phyloP scores from a whole-genome alignment of 2,329 filamentous ascomycete species.

The Diaporthe australafricana region DNA sequence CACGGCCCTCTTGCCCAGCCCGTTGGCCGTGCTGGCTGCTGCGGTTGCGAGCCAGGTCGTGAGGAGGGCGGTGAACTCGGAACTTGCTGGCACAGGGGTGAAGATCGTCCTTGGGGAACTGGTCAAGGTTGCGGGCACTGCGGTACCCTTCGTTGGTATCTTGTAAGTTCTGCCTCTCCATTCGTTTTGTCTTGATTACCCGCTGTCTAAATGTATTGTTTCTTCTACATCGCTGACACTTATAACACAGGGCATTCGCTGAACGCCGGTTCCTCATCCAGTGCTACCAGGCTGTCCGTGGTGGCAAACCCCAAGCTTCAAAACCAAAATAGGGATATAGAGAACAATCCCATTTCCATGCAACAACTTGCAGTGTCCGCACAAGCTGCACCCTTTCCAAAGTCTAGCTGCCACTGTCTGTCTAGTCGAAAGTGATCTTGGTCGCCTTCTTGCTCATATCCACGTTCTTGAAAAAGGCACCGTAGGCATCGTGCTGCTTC shows the following conservation, averaged over 20 bases:
- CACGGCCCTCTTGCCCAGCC: conserved; percentile 55
- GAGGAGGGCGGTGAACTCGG: conserved; percentile 43
- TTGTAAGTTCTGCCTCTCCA: conserved; percentile 64
- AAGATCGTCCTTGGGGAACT: conserved; percentile 47
- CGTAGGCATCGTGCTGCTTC: conserved; percentile 96
- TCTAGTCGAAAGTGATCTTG: conserved; percentile 89
- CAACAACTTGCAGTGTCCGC: not conserved
- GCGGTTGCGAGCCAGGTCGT: conserved; percentile 57
- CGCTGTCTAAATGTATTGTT: conserved; percentile 39
- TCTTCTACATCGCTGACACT: conserved; percentile 46
- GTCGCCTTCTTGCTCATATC: conserved; percentile 85
- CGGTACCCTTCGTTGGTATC: conserved; percentile 62
- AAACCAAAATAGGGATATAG: conserved; percentile 11
- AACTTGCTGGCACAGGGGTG: conserved; percentile 45
- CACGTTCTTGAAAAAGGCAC: conserved; percentile 93
- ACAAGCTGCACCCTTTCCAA: not conserved
- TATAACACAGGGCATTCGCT: conserved; percentile 57
- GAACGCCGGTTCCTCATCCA: conserved; percentile 66
- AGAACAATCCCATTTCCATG: not conserved
- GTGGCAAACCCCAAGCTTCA: conserved; percentile 31
- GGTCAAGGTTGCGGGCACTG: conserved; percentile 61
- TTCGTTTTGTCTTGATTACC: conserved; percentile 10
- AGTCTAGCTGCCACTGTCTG: not conserved
- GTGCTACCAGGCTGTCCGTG: conserved; percentile 59
- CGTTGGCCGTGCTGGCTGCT: conserved; percentile 56